Evolutionary conservation across 805 yeast genomes (phyloP).

Genomic region (Cyberlindnera maclurae): DNA sequence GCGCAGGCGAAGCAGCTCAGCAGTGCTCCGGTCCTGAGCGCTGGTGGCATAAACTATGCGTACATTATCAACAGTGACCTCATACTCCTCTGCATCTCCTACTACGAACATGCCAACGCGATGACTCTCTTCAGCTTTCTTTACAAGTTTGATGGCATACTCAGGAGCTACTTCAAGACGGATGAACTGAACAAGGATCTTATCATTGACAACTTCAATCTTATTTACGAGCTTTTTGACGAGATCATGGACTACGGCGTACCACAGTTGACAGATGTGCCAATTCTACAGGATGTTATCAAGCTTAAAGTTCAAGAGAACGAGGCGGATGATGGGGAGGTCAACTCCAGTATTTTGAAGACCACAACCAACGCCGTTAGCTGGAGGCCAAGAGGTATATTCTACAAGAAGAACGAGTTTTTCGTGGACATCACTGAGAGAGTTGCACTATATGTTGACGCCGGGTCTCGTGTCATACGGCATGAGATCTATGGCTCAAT

Average conservation of each 20-base stretch:
- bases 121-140: constrained; percentile 54
- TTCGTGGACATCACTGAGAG: constrained; percentile 80
- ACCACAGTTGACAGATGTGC: constrained; percentile 78
- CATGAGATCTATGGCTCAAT: constrained; percentile 70
- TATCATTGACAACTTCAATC: constrained; percentile 62
- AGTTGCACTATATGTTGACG: constrained; percentile 60
- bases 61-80: constrained; percentile 46
- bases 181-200: constrained; percentile 43
- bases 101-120: constrained; percentile 35
- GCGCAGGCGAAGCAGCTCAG: constrained; percentile 18
- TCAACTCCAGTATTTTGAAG: constrained; percentile 67
- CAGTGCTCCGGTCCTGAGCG: constrained; percentile 26
- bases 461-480: constrained; percentile 48
- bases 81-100: constrained; percentile 14
- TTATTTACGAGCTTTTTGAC: constrained; percentile 77
- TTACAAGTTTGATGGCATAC: constrained; percentile 36
- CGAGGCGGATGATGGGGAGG: constrained; percentile 13
- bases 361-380: constrained; percentile 74
- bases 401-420: constrained; percentile 82
- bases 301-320: constrained; percentile 39
- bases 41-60: constrained; percentile 48
- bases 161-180: constrained; percentile 38
- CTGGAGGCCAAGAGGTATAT: constrained; percentile 91
- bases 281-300: constrained; percentile 70
- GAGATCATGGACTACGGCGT: constrained; percentile 87